Percentiles rank a stretch among this genome's conserved stretches.
phyloP scores from a whole-genome alignment of 306 rosid species.

The Pyrus communis region DNA sequence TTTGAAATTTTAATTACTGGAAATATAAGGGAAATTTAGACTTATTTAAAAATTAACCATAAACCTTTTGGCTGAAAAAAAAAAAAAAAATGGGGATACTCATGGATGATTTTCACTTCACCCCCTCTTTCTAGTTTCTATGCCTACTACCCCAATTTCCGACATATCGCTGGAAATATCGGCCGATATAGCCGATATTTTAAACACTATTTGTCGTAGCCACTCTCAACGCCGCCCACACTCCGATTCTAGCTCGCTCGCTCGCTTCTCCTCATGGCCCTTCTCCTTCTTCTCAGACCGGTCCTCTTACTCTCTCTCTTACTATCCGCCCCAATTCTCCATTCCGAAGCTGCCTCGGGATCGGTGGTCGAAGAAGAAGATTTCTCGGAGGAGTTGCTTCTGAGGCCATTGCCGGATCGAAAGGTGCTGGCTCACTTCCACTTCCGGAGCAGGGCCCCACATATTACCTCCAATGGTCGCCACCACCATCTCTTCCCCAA shows the following conservation, averaged over 20 bases:
- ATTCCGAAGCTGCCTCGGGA: conserved; percentile 15
- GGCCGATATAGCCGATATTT: neutral
- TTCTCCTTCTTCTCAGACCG: neutral
- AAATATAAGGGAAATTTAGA: too few species aligned
- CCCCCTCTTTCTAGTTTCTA: neutral
- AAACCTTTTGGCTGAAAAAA: too few species aligned
- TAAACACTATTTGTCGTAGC: neutral
- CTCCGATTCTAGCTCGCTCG: neutral
- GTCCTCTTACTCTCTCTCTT: conserved; percentile 14
- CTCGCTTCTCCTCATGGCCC: conserved; percentile 27
- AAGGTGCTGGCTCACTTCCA: conserved; percentile 83
- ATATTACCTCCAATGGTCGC: conserved; percentile 39
- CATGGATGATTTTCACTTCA: neutral
- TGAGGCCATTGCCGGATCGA: conserved; percentile 83
- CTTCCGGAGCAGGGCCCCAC: conserved; percentile 58
- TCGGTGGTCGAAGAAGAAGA: conserved; percentile 40
- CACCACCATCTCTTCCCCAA: conserved; percentile 94
- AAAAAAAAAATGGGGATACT: neutral
- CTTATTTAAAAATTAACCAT: too few species aligned
- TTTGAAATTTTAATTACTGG: too few species aligned
- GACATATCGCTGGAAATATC: neutral
- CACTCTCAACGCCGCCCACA: neutral
- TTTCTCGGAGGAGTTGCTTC: conserved; percentile 78
- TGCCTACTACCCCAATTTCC: neutral
- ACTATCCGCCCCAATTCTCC: conserved; percentile 15